Base-by-base conservation (phyloP, 2,329 filamentous ascomycete genomes). In the Passalora sequoiae region DNA sequence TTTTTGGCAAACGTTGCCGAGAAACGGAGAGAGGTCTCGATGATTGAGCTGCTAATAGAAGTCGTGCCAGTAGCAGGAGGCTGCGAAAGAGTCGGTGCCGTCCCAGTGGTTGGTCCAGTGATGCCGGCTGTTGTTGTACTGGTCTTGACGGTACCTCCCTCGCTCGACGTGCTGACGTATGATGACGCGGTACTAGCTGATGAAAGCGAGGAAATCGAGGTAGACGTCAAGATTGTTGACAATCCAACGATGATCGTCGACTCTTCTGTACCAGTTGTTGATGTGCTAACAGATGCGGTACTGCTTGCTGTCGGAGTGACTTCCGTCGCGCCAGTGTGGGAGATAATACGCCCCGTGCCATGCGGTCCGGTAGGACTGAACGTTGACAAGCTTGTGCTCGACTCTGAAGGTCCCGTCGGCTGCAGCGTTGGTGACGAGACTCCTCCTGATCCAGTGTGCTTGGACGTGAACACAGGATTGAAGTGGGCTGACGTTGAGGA, bases 231-330 rank as follows among this genome's bases (percentile, higher is more conserved):
- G 37, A 61, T 51, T 3, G 60, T 62, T 4, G 60, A 60, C 4
- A 65, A 46, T 12, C 62, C 62, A 17, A 65, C 59, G 22, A 60
- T 59, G 47, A 64, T 60, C 6, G 58, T 52, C 6, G 46, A 31
- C 17, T 31, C 28, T 24, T 19, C 29, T 3, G 40, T 39, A 12
- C 37, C 22, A 22, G 49, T 27, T 6, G 36, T 15, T 6, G 43
- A 50, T 13, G 22, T 20, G 19, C 41, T 44, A n/a, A 28, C 41
- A 10, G 36, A 27, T 4, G 39, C 12, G 24, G 27, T 45, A 8
- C 28, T 20, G 25, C 25, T 31, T 1, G 37, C 22, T 7, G 47
- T 38, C 4, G 47, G 40, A 3, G 44, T 12, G 24, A 27, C 24
- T 15, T 36, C 27, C 9, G 44, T 44, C 6, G 41, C 25, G 15